Conservation (phyloP, 805 yeast genomes). For the Wickerhamomyces mucosus region DNA sequence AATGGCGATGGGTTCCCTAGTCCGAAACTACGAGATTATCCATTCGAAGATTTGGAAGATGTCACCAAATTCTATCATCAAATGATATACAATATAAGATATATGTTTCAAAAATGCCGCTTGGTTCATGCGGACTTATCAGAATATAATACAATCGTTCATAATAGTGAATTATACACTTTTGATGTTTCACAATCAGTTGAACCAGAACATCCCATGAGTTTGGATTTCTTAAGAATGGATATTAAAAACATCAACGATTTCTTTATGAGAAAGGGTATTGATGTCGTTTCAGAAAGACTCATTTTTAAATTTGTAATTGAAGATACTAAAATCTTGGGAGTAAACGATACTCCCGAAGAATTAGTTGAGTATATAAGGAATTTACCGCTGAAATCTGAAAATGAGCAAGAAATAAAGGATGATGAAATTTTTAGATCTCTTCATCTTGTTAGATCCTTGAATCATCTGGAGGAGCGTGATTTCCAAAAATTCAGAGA, state of each 20-base stretch:
- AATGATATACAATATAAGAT: conserved; percentile 76
- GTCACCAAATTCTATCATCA: conserved; percentile 62
- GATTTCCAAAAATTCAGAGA: conserved; percentile 73
- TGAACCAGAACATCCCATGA: conserved; percentile 97
- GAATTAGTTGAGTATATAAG: conserved; percentile 34
- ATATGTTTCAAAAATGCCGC: conserved; percentile 79
- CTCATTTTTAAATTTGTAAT: conserved; percentile 71
- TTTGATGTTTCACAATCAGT: conserved; percentile 97
- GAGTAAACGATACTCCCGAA: conserved; percentile 29
- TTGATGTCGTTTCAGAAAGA: conserved; percentile 74
- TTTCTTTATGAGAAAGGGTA: conserved; percentile 66
- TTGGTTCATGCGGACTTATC: conserved; percentile 95
- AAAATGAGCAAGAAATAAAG: conserved; percentile 41
- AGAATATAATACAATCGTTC: conserved; percentile 89
- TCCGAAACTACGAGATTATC: conserved; percentile 82
- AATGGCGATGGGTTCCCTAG: conserved; percentile 81
- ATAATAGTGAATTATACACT: conserved; percentile 66
- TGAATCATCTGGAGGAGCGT: conserved; percentile 81
- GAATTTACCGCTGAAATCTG: conserved; percentile 46
- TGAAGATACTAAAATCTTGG: conserved; percentile 31
- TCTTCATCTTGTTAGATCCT: conserved; percentile 62
- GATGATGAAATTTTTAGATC: conserved; percentile 88
- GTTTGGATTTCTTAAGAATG: conserved; percentile 91
- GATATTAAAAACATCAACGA: conserved; percentile 94
- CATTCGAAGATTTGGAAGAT: conserved; percentile 57